Percentiles rank a stretch among this genome's conserved stretches.
Conservation (phyloP, 352 stramenopile species). For the Pythium sp. region DNA sequence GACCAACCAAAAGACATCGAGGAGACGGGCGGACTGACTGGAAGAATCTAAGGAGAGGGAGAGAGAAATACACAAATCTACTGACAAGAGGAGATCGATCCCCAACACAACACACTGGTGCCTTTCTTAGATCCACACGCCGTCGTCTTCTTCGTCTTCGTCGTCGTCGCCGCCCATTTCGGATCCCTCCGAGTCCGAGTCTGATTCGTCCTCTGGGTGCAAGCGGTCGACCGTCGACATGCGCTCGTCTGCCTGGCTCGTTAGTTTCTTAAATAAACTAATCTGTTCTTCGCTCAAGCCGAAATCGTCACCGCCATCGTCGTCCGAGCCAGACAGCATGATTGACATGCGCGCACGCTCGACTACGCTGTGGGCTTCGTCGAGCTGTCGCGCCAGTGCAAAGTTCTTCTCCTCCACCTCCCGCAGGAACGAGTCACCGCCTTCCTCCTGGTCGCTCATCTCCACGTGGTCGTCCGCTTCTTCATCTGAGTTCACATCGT, state of each 20-base stretch:
- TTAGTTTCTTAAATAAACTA: constrained; percentile 92
- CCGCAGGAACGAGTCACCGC: constrained; percentile 44
- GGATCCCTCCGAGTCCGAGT: constrained; percentile 74
- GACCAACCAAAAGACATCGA: constrained; percentile 4
- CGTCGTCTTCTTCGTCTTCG: constrained; percentile 63
- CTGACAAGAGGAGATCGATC: constrained; percentile 14
- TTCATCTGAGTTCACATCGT: constrained; percentile 77
- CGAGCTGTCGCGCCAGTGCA: constrained; percentile 75
- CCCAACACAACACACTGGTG: not conserved
- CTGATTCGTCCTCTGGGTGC: constrained; percentile 74
- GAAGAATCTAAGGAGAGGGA: constrained; percentile 10
- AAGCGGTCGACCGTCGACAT: constrained; percentile 82
- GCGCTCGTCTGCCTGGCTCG: constrained; percentile 79
- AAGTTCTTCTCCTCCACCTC: constrained; percentile 86
- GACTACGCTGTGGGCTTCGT: constrained; percentile 81
- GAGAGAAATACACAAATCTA: constrained; percentile 17
- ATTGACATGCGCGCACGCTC: constrained; percentile 85
- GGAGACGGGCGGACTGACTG: not conserved
- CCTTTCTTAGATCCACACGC: constrained; percentile 83
- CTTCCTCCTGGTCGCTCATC: constrained; percentile 62
- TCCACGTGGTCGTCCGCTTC: constrained; percentile 78
- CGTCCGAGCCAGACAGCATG: constrained; percentile 78
- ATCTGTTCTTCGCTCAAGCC: constrained; percentile 83
- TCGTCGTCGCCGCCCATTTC: constrained; percentile 37
- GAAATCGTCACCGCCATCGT: constrained; percentile 50